These are phyloP conservation scores for Colletotrichum costaricense DNA, from an alignment of 2,329 filamentous ascomycete genomes.

Conservation along the genomic window DNA sequence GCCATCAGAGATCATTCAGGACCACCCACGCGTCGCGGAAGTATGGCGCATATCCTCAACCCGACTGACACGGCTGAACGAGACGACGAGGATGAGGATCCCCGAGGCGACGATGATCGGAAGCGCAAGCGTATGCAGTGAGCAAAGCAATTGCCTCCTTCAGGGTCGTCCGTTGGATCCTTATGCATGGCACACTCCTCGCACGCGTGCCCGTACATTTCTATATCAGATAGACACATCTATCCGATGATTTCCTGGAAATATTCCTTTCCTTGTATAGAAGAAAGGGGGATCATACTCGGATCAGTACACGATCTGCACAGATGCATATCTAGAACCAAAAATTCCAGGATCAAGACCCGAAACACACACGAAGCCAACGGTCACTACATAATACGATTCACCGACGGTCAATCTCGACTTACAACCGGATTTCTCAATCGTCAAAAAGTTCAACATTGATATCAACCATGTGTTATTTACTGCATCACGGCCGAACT, in stretches of 20 bases:
- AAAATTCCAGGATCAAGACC: conserved; percentile 9
- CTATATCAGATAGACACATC: conserved; percentile 14
- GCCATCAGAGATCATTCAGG: conserved; percentile 65
- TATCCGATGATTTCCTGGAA: conserved; percentile 15
- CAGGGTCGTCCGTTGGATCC: neutral
- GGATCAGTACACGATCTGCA: conserved; percentile 10
- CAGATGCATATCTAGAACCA: conserved; percentile 13
- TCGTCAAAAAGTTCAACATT: conserved; percentile 10
- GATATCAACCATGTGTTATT: neutral
- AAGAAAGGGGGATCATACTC: conserved; percentile 4
- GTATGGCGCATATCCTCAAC: conserved; percentile 74
- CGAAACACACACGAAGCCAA: conserved; percentile 31
- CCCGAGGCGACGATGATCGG: conserved; percentile 66
- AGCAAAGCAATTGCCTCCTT: conserved; percentile 7
- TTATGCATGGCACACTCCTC: neutral
- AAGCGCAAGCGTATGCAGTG: conserved; percentile 71
- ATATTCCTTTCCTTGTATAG: conserved; percentile 24
- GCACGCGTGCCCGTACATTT: conserved; percentile 21
- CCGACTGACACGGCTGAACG: conserved; percentile 67
- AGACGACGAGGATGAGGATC: conserved; percentile 67
- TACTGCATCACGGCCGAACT: conserved; percentile 27
- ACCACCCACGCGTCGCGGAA: conserved; percentile 67
- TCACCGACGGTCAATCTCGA: neutral
- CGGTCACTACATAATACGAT: conserved; percentile 24
- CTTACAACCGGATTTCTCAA: neutral